These are phyloP conservation scores for Aegilops umbellulata DNA, from an alignment of 176 grass and related monocot genomes.

Conservation along the genomic window DNA sequence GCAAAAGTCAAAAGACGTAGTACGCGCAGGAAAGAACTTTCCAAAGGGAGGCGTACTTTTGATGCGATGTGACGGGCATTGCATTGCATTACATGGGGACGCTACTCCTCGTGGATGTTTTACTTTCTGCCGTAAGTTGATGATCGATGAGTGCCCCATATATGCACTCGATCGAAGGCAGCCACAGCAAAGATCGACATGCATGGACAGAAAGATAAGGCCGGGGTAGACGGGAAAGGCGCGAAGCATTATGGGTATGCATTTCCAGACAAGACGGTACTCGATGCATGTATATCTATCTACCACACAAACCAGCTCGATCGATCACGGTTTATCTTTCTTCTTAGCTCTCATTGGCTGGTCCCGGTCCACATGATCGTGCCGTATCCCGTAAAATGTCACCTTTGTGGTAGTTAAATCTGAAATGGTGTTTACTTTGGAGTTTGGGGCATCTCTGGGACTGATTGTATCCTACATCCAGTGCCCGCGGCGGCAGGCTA, in stretches of 20 bases:
- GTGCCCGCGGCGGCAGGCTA: neutral
- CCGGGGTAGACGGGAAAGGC: neutral
- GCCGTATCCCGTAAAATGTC: conserved; percentile 11
- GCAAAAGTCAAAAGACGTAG: conserved; percentile 47
- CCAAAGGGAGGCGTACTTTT: conserved; percentile 5
- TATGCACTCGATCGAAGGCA: conserved; percentile 30
- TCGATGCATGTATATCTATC: conserved; percentile 5
- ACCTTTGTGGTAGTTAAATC: conserved; percentile 8
- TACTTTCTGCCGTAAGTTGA: conserved; percentile 18
- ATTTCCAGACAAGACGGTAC: conserved; percentile 23
- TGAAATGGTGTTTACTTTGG: neutral
- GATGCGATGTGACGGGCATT: conserved; percentile 17
- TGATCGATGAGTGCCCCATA: neutral
- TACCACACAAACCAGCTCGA: neutral
- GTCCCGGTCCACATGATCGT: neutral
- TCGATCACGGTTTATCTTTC: neutral
- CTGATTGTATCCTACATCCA: neutral
- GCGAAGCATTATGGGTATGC: conserved; percentile 22
- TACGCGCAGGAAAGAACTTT: conserved; percentile 12
- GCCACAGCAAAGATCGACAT: neutral
- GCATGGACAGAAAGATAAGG: neutral
- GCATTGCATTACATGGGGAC: conserved; percentile 19
- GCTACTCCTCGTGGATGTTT: neutral
- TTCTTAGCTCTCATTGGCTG: conserved; percentile 7
- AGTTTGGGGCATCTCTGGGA: neutral